Evolutionary conservation across 75 land plant species (phyloP), one percentile per base, ranked within the genome.

Genomic region (Cupressus sempervirens): DNA sequence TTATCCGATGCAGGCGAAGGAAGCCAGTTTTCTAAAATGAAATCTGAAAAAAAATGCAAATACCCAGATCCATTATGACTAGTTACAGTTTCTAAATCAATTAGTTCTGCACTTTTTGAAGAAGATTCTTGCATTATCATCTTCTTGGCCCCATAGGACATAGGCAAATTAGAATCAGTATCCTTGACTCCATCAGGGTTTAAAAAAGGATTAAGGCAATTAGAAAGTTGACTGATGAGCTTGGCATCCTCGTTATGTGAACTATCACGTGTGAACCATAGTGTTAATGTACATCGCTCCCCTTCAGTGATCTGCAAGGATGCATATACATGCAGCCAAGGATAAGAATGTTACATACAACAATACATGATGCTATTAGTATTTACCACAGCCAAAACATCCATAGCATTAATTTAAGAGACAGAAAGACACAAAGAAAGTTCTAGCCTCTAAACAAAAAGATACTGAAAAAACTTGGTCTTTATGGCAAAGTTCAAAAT

Each of bases 241-340:
- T 92, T 96, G 20, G 87, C 88, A 92, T 96, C 98, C 90, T 96
- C 98, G 86, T 96, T 95, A 81, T 91, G 88, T 7, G 88, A 50
- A 43, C 87, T 53, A 85, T 96, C 92, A 35, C 90, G 91, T 41
- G 91, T 93, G 86, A 96, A 95, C 98, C 98, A 96, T 52, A 96
- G 84, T 2, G 95, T 91, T 45, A 96, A 84, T 50, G 98, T 96
- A 75, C 90, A 87, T 83, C 98, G 89, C 87, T 96, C 98, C n/a
- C 98, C 97, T 76, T 84, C 88, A 13, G 83, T 90, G n/a, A 94
- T 88, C 97, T 95, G 92, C 86, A 10, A 86, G 82, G 38, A 74
- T n/a, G 65, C 34, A n/a, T 32, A 58, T 62, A 56, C 52, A 77
- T 65, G 52, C n/a, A 77, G 50, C 65, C 41, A 36, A 50, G 45